phyloP scores from a whole-genome alignment of 805 yeast genomes.

The Sugiyamaella floridensis region DNA sequence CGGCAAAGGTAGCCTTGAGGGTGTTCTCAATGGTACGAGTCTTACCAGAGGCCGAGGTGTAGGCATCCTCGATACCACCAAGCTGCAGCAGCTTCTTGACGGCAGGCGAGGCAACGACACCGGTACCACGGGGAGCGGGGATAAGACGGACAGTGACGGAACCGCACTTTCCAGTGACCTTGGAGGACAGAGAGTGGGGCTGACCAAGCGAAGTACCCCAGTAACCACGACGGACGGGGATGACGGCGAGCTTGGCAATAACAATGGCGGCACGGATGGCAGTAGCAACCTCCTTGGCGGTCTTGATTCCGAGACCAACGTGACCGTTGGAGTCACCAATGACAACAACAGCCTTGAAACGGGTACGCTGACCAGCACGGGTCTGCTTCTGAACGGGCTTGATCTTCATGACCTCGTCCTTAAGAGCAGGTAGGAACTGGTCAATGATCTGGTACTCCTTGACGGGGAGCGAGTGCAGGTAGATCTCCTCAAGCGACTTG shows the following conservation, averaged over 20 bases:
- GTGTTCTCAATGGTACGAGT: conserved; percentile 99
- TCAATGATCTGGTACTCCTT: conserved; percentile 99
- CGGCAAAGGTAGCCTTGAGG: conserved; percentile 98
- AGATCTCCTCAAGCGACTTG: conserved; percentile 93
- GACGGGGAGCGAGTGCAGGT: conserved; percentile 98
- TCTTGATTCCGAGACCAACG: conserved; percentile 99
- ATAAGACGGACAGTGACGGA: conserved; percentile 95
- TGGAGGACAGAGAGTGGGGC: conserved; percentile 97
- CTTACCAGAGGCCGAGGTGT: conserved; percentile 97
- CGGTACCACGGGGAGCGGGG: conserved; percentile 99
- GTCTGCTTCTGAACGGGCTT: conserved; percentile 99
- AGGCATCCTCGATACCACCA: conserved; percentile 99
- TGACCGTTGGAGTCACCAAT: conserved; percentile 99
- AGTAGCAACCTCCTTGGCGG: conserved; percentile 99
- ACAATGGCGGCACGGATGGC: conserved; percentile 99
- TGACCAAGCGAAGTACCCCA: conserved; percentile 99
- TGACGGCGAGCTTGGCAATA: conserved; percentile 97
- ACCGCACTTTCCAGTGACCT: conserved; percentile 99
- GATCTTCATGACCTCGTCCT: conserved; percentile 99
- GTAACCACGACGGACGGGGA: conserved; percentile 99
- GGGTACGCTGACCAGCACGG: conserved; percentile 99
- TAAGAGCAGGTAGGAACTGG: conserved; percentile 87
- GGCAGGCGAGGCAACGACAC: conserved; percentile 99
- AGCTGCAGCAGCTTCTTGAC: conserved; percentile 98
- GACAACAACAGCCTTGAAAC: conserved; percentile 99